phyloP scores from a whole-genome alignment of 768 basidiomycete species.

The Neoboletus subvelutipes region DNA sequence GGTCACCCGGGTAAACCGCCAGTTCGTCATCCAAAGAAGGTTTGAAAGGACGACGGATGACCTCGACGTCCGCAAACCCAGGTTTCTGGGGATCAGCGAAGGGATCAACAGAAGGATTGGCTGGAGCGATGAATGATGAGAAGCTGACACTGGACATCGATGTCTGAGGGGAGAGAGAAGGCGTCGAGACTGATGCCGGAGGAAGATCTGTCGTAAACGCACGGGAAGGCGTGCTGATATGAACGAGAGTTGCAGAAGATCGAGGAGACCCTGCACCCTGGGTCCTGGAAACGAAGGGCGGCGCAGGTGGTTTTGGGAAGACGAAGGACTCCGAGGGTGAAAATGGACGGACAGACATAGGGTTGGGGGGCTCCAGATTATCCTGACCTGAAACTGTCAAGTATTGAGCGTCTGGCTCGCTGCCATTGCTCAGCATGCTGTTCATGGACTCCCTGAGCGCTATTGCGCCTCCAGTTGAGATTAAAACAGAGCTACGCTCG shows the following conservation, averaged over 20 bases:
- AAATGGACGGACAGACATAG: conserved; percentile 66
- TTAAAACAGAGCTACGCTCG: conserved; percentile 28
- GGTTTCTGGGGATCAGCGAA: conserved; percentile 34
- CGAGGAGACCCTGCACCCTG: neutral
- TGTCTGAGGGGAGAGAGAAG: conserved; percentile 11
- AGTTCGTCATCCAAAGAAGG: conserved; percentile 63
- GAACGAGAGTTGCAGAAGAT: conserved; percentile 21
- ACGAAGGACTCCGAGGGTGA: conserved; percentile 65
- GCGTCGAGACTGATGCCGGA: conserved; percentile 13
- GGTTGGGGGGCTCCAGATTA: conserved; percentile 35
- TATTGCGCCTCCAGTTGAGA: conserved; percentile 26
- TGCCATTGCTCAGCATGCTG: conserved; percentile 38
- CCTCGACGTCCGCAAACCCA: conserved; percentile 44
- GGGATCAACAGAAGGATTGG: conserved; percentile 30
- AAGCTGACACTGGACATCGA: neutral
- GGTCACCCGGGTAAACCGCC: conserved; percentile 47
- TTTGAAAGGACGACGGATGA: conserved; percentile 53
- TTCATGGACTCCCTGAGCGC: conserved; percentile 39
- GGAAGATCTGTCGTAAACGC: conserved; percentile 13
- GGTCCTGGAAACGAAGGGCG: neutral
- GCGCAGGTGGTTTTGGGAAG: conserved; percentile 63
- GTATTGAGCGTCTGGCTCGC: conserved; percentile 41
- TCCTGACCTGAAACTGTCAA: conserved; percentile 32
- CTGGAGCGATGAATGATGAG: neutral
- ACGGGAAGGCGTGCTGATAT: conserved; percentile 17